Evolutionary conservation across 768 basidiomycete species (phyloP), one percentile per base, ranked within the genome.

Genomic region (Hysterangium stoloniferum): DNA sequence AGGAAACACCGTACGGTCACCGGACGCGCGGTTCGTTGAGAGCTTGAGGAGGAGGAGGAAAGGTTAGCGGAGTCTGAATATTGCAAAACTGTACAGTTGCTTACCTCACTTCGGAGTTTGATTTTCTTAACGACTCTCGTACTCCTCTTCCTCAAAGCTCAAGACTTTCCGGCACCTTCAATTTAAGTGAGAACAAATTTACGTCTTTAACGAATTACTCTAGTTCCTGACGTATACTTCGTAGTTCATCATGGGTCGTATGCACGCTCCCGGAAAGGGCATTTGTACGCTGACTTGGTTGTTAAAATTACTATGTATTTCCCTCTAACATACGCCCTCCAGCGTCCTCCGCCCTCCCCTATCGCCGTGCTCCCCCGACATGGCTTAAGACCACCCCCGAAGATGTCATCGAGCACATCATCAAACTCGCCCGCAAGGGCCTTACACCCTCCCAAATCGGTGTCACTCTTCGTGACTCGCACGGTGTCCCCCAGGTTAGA

Each of bases 241-340:
- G 17, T 52, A 66, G 65, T 45, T 55, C 59, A 73, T 61, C 73
- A 91, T 91, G 88, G 88, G 86, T 88, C 91, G 93, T 67, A 93
- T 96, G 91, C 95, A 98, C 82, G 93, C 93, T 82, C 92, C 93
- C 72, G 92, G 92, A 73, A 98, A 98, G 91, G 95, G 94, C 80
- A 96, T 98, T 78, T 89, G 87, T 91, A 71, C 62, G 86, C 82
- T 52, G 35, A 41, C 22, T 41, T 42, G 20, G 6, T 13, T 48
- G 15, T 25, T 40, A 25, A n/a, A 3, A 43, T 31, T 37, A 36
- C 41, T 52, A 48, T 55, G 51, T 33, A 28, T 22, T 35, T 24
- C 6, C n/a, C 29, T 15, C 17, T 29, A 57, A 38, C 24, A 20
- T 24, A 20, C 38, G 24, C 28, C 42, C 35, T 46, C 11, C 58